A percentile compares a stretch with the other conserved stretches of the same genome.
Evolutionary conservation across 208 protist genomes (phyloP).

Genomic region (Acanthamoeba lenticulata): DNA sequence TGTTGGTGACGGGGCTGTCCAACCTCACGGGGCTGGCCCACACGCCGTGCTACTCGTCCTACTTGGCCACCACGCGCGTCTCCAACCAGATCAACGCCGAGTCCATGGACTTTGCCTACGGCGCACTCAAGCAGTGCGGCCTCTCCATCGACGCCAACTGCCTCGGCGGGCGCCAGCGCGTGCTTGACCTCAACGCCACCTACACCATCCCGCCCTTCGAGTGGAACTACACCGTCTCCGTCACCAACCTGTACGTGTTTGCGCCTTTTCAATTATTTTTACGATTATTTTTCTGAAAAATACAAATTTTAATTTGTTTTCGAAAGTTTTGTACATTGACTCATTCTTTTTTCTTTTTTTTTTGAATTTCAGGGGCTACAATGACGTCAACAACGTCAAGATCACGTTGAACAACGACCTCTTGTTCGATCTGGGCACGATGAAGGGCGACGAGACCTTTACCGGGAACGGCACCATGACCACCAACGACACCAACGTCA

Average conservation of each 20-base stretch:
- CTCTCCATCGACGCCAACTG: not conserved
- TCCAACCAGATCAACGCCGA: not conserved
- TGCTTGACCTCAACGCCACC: not conserved
- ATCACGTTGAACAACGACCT: not conserved
- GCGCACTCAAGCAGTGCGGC: not conserved
- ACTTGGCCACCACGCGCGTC: not conserved
- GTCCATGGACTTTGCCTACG: not conserved
- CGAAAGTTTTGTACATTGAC: not conserved
- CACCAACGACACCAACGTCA: not conserved
- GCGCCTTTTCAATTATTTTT: not conserved
- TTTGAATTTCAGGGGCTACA: not conserved
- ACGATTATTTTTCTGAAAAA: not conserved
- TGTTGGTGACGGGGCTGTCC: not conserved
- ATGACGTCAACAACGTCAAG: not conserved
- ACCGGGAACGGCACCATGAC: not conserved
- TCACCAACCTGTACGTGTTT: constrained; percentile 1
- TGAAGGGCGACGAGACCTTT: not conserved
- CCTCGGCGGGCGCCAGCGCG: not conserved
- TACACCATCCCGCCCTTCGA: not conserved
- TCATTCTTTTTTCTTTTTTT: not conserved
- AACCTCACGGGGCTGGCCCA: not conserved
- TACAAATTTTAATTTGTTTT: no score
- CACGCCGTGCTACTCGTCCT: not conserved
- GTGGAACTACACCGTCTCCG: not conserved
- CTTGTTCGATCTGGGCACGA: not conserved